Conservation (phyloP, 495 filamentous ascomycete species). For the Sabuloglossum arenarium region DNA sequence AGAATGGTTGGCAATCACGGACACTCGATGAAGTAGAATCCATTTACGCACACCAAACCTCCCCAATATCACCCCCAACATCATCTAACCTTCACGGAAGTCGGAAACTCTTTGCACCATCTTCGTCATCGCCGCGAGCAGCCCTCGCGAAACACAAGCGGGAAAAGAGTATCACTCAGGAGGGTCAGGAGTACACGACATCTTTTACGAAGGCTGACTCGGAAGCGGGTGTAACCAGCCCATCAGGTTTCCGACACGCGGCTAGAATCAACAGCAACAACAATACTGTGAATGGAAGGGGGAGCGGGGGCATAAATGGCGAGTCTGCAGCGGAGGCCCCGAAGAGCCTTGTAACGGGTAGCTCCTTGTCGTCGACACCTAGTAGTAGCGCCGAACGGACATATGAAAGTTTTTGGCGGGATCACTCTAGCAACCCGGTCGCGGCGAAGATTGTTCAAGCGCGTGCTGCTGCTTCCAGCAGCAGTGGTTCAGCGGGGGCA, state of each 20-base stretch:
- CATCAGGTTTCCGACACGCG: not conserved
- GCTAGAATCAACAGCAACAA: slow-evolving; percentile 2
- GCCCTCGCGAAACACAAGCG: not conserved
- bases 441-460: slow-evolving; percentile 2
- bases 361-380: slow-evolving; percentile 15
- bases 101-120: not conserved
- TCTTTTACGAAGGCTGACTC: not conserved
- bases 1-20: slow-evolving; percentile 61
- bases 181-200: slow-evolving; percentile 1
- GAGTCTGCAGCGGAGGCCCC: slow-evolving; percentile 2
- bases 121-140: not conserved
- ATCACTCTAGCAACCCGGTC: slow-evolving; percentile 10
- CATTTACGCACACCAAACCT: slow-evolving; percentile 36
- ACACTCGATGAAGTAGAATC: slow-evolving; percentile 49
- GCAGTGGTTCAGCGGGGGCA: not conserved
- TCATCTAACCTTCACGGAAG: not conserved
- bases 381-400: slow-evolving; percentile 11
- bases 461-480: not conserved
- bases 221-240: not conserved
- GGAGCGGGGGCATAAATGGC: not conserved
- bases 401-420: slow-evolving; percentile 26
- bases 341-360: slow-evolving; percentile 4
- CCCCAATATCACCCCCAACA: slow-evolving; percentile 23
- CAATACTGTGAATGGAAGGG: not conserved
- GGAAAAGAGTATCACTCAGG: not conserved